These are phyloP conservation scores for Adansonia gregorii DNA, from an alignment of 441 rosid genomes.

Conservation along the genomic window DNA sequence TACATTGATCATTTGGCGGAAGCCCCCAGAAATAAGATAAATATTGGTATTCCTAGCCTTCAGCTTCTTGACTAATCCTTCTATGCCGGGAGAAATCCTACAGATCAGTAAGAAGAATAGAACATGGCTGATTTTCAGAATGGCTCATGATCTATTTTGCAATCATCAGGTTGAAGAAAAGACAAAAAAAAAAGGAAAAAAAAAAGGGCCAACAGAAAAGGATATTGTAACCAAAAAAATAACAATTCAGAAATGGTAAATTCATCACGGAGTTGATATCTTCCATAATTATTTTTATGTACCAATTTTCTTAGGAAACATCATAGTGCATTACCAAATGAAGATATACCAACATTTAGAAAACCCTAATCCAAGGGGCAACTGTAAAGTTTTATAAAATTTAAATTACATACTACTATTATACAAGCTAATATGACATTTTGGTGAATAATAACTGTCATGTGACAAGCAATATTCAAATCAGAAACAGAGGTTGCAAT, in stretches of 20 bases:
- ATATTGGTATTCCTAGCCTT: constrained; percentile 65
- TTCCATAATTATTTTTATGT: neutral
- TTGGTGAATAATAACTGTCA: neutral
- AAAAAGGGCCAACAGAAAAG: constrained; percentile 2
- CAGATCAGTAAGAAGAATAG: constrained; percentile 30
- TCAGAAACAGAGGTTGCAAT: neutral
- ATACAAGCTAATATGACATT: neutral
- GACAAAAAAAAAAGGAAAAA: constrained; percentile 12
- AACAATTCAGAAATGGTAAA: neutral
- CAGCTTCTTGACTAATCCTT: constrained; percentile 76
- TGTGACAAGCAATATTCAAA: neutral
- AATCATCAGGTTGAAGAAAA: neutral
- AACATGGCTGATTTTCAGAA: constrained; percentile 14
- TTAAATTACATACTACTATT: neutral
- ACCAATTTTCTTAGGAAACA: constrained; percentile 1
- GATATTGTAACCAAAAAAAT: neutral
- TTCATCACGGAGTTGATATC: neutral
- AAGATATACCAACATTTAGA: neutral
- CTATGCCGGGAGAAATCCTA: constrained; percentile 91
- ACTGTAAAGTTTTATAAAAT: neutral
- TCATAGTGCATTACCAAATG: neutral
- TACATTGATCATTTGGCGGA: constrained; percentile 97
- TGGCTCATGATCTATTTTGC: neutral
- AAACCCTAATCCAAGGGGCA: neutral
- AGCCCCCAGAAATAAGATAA: constrained; percentile 93